Percentiles rank a stretch among this genome's conserved stretches.
Evolutionary conservation across 768 basidiomycete genomes (phyloP).

Genomic region (Boletus subparvulus): DNA sequence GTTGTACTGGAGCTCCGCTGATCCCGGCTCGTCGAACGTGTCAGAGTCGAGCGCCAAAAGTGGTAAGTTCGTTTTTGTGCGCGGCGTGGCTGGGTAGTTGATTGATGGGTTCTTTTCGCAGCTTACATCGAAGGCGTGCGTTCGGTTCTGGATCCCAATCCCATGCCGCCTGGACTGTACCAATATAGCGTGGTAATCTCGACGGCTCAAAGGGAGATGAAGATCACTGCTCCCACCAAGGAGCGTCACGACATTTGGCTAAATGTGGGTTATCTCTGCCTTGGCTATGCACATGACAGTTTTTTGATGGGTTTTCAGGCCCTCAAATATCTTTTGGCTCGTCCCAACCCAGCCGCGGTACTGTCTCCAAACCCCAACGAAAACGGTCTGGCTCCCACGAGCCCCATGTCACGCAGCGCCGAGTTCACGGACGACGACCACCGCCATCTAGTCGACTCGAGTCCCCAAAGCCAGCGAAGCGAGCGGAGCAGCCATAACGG

Average conservation of each 20-base stretch:
- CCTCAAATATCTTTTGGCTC: constrained; percentile 82
- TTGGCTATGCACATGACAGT: constrained; percentile 4
- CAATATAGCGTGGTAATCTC: constrained; percentile 92
- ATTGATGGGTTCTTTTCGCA: constrained; percentile 31
- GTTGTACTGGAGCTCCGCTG: constrained; percentile 93
- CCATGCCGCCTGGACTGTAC: constrained; percentile 91
- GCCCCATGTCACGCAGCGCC: constrained; percentile 46
- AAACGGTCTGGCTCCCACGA: constrained; percentile 41
- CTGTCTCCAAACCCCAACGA: constrained; percentile 30
- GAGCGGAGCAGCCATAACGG: constrained; percentile 58
- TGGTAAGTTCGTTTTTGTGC: constrained; percentile 56
- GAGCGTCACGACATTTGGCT: constrained; percentile 98
- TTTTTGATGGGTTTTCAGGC: constrained; percentile 52
- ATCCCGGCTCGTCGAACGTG: constrained; percentile 86
- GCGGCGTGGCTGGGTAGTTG: not conserved
- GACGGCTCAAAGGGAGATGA: constrained; percentile 94
- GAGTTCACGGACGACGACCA: constrained; percentile 54
- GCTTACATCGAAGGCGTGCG: constrained; percentile 93
- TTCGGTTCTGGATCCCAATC: constrained; percentile 90
- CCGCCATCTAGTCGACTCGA: constrained; percentile 47
- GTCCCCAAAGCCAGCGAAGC: constrained; percentile 76
- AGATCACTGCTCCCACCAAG: constrained; percentile 94
- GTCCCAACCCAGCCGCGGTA: constrained; percentile 47
- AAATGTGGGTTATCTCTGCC: constrained; percentile 53
- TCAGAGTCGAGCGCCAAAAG: constrained; percentile 95